Conservation (phyloP, 2,329 filamentous ascomycete genomes). For the Zalaria sp. region DNA sequence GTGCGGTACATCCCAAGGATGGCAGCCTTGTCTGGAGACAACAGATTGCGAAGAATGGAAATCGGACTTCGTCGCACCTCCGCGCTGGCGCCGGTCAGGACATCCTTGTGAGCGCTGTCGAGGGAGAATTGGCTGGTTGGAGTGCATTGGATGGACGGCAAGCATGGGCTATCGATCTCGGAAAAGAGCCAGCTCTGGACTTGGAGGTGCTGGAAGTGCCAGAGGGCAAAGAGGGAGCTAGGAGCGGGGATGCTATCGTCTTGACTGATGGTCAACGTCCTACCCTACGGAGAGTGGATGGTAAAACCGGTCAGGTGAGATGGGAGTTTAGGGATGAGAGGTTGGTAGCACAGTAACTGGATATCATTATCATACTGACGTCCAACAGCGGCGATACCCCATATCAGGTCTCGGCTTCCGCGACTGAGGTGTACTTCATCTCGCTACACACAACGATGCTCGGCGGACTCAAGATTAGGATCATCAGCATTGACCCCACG, state of each 20-base stretch:
- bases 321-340: conserved; percentile 60
- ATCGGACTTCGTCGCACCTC: conserved; percentile 32
- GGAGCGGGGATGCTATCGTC: conserved; percentile 54
- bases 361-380: conserved; percentile 8
- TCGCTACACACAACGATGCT: conserved; percentile 53
- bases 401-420: conserved; percentile 60
- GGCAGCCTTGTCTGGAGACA: conserved; percentile 82
- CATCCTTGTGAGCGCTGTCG: conserved; percentile 60
- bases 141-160: conserved; percentile 68
- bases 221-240: conserved; percentile 27
- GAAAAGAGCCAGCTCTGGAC: conserved; percentile 43
- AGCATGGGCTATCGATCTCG: conserved; percentile 55
- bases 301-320: conserved; percentile 54
- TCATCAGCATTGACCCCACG: conserved; percentile 57
- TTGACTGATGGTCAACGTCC: conserved; percentile 45
- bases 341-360: conserved; percentile 18
- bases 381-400: conserved; percentile 49
- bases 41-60: conserved; percentile 36
- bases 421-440: conserved; percentile 58
- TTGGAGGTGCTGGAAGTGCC: conserved; percentile 65
- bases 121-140: conserved; percentile 62
- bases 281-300: conserved; percentile 58
- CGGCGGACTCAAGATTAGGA: conserved; percentile 61
- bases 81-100: conserved; percentile 67
- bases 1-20: conserved; percentile 77